Percentiles rank a stretch among this genome's conserved stretches.
These are phyloP conservation scores for Meredithiella fracta DNA, from an alignment of 2,329 filamentous ascomycete species.

Conservation along the genomic window DNA sequence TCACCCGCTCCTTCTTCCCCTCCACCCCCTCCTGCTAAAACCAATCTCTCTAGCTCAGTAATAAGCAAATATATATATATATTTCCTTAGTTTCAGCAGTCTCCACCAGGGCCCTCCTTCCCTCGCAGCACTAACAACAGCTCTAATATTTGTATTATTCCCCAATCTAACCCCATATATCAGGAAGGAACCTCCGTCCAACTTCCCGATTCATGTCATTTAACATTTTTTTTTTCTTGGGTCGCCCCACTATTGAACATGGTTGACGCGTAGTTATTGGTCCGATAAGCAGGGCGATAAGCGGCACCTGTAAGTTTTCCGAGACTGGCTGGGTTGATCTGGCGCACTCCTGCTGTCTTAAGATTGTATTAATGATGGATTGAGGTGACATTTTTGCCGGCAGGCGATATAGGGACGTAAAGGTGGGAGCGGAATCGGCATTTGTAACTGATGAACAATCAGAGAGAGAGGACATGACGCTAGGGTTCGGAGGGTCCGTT, in stretches of 20 bases:
- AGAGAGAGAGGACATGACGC: no score
- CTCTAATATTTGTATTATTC: no score
- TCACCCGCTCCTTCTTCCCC: neutral
- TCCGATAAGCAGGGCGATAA: conserved; percentile 9
- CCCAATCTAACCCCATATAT: no score
- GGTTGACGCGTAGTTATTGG: conserved; percentile 10
- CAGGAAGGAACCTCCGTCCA: neutral
- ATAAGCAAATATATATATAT: no score
- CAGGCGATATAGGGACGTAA: neutral
- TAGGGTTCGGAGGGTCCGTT: neutral
- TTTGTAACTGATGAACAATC: neutral
- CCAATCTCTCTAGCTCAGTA: no score
- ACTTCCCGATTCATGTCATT: neutral
- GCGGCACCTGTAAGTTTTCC: neutral
- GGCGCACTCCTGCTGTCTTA: neutral
- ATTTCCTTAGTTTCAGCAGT: no score
- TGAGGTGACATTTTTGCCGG: neutral
- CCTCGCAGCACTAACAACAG: no score
- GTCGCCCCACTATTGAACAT: conserved; percentile 2
- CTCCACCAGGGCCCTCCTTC: no score
- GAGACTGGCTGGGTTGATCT: neutral
- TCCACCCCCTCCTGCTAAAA: no score
- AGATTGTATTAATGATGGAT: neutral
- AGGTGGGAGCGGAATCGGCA: conserved; percentile 5
- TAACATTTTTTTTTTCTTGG: conserved; percentile 2